Percentiles rank a stretch among this genome's conserved stretches.
Conservation (phyloP, 345 rosid genomes). For the Barbarea vulgaris region DNA sequence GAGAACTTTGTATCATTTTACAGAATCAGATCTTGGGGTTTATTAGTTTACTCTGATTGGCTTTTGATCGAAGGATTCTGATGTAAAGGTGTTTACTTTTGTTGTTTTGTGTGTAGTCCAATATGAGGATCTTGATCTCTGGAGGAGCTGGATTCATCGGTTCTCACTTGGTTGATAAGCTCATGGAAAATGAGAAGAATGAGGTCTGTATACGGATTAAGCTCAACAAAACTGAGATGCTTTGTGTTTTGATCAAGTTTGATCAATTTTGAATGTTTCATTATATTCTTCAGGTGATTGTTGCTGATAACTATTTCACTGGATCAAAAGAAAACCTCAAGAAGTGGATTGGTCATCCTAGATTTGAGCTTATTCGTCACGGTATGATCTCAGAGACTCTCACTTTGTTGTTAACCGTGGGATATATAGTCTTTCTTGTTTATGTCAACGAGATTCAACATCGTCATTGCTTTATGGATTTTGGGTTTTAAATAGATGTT, state of each 20-base stretch:
- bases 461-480: background rate
- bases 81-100: conserved; percentile 18
- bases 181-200: conserved; percentile 93
- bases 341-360: conserved; percentile 96
- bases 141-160: conserved; percentile 99
- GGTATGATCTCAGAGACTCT: conserved; percentile 40
- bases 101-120: conserved; percentile 56
- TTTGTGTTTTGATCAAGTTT: background rate
- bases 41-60: conserved; percentile 11
- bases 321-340: conserved; percentile 89
- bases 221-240: background rate
- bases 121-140: conserved; percentile 88
- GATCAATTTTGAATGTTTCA: background rate
- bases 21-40: conserved; percentile 19
- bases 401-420: background rate
- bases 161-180: conserved; percentile 89
- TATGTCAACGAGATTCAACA: background rate
- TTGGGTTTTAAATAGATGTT: conserved; percentile 55
- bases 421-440: background rate
- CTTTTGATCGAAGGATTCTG: background rate
- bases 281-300: conserved; percentile 58
- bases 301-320: conserved; percentile 88
- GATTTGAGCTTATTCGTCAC: conserved; percentile 96
- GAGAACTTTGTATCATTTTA: background rate
- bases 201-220: conserved; percentile 50